A percentile compares a stretch with the other conserved stretches of the same genome.
These are phyloP conservation scores for Aspergillus coremiiformis DNA, from an alignment of 495 filamentous ascomycete genomes.

Conservation along the genomic window DNA sequence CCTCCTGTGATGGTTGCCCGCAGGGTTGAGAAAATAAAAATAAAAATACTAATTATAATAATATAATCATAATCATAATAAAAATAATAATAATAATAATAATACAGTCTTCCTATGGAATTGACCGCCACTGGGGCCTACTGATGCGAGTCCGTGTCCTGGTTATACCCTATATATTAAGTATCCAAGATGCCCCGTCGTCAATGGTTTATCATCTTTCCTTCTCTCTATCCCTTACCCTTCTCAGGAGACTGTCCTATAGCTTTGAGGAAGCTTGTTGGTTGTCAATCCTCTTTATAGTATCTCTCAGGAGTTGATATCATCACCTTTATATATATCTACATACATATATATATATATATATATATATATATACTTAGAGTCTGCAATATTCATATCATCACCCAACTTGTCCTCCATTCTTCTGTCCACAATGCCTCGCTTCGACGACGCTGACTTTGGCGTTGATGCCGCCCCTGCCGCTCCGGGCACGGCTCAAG, in stretches of 20 bases:
- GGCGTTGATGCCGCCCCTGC: slow-evolving; percentile 31
- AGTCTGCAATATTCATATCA: too few species aligned
- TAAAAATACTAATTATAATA: not conserved
- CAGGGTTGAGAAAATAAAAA: slow-evolving; percentile 3
- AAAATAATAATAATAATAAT: not conserved
- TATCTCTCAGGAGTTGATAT: not conserved
- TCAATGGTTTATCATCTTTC: slow-evolving; percentile 3
- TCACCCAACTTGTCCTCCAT: slow-evolving; percentile 3
- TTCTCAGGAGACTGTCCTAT: not conserved
- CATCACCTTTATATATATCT: not conserved
- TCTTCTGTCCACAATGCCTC: slow-evolving; percentile 47
- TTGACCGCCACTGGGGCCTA: slow-evolving; percentile 14
- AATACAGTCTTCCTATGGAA: not conserved
- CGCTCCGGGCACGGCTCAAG: slow-evolving; percentile 19
- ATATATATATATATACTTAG: too few species aligned
- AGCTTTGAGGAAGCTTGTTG: slow-evolving; percentile 9
- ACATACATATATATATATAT: too few species aligned
- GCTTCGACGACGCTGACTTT: slow-evolving; percentile 54
- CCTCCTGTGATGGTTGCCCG: slow-evolving; percentile 9
- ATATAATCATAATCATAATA: not conserved
- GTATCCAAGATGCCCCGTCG: slow-evolving; percentile 3
- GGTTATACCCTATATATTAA: slow-evolving; percentile 9
- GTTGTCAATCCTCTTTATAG: not conserved
- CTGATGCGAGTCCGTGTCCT: not conserved
- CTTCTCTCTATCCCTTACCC: not conserved